phyloP scores from a whole-genome alignment of 805 yeast genomes.

The Wickerhamomyces subpelliculosus region DNA sequence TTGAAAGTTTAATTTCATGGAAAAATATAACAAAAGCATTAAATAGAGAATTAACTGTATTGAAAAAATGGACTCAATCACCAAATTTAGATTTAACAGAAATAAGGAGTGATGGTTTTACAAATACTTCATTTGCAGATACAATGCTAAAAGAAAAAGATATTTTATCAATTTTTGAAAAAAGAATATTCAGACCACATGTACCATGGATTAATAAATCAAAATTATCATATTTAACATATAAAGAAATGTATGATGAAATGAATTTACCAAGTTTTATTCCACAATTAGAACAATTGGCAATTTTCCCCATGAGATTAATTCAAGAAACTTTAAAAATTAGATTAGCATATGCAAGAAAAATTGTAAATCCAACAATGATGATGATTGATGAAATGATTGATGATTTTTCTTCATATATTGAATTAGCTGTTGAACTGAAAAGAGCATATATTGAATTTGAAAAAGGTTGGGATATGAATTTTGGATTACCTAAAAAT shows the following conservation, averaged over 20 bases:
- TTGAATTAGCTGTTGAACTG: slow-evolving; percentile 67
- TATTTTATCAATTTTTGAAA: slow-evolving; percentile 61
- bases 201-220: slow-evolving; percentile 82
- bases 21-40: slow-evolving; percentile 65
- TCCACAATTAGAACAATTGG: slow-evolving; percentile 55
- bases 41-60: slow-evolving; percentile 48
- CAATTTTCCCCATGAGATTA: slow-evolving; percentile 71
- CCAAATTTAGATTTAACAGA: slow-evolving; percentile 61
- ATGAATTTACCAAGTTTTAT: slow-evolving; percentile 71
- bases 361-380: slow-evolving; percentile 78
- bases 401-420: slow-evolving; percentile 73
- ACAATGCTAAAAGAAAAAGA: slow-evolving; percentile 75
- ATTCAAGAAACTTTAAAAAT: slow-evolving; percentile 73
- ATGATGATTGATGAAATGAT: slow-evolving; percentile 95
- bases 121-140: slow-evolving; percentile 73
- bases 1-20: slow-evolving; percentile 85
- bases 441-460: slow-evolving; percentile 60
- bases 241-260: slow-evolving; percentile 53
- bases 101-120: slow-evolving; percentile 33
- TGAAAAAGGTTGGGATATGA: slow-evolving; percentile 60
- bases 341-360: slow-evolving; percentile 70
- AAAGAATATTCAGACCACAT: slow-evolving; percentile 58
- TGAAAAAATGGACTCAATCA: slow-evolving; percentile 80
- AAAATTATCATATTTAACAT: slow-evolving; percentile 59
- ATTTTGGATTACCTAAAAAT: slow-evolving; percentile 53